phyloP scores from a whole-genome alignment of 2,329 filamentous ascomycete genomes.

The Neoascochyta sp. region DNA sequence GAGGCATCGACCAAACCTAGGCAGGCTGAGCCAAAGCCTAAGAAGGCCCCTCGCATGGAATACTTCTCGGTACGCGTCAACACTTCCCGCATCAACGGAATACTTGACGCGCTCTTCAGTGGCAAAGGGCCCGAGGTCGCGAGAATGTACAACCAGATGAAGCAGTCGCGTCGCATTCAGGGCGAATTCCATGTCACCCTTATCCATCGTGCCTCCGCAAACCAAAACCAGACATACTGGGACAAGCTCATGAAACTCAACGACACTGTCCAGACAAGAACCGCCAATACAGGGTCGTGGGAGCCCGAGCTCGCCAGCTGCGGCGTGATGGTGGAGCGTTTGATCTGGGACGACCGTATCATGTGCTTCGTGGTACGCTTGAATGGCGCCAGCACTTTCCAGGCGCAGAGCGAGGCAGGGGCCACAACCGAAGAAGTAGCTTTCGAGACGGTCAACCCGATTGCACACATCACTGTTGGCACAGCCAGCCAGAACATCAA shows the following conservation, averaged over 20 bases:
- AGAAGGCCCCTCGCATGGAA: slow-evolving; percentile 53
- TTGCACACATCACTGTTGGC: slow-evolving; percentile 87
- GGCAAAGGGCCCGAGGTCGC: slow-evolving; percentile 51
- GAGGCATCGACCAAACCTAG: slow-evolving; percentile 10
- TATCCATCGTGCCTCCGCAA: slow-evolving; percentile 69
- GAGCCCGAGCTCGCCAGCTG: slow-evolving; percentile 60
- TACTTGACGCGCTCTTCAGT: slow-evolving; percentile 69
- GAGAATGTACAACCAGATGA: slow-evolving; percentile 72
- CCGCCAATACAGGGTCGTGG: slow-evolving; percentile 37
- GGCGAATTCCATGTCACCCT: slow-evolving; percentile 89
- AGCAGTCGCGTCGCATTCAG: slow-evolving; percentile 72
- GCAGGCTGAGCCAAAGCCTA: slow-evolving; percentile 43
- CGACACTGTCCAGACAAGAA: slow-evolving; percentile 24
- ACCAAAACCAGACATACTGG: slow-evolving; percentile 69
- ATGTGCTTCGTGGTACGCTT: slow-evolving; percentile 85
- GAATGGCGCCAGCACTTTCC: slow-evolving; percentile 25
- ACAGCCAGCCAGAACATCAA: slow-evolving; percentile 73
- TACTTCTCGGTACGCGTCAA: slow-evolving; percentile 62
- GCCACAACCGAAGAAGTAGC: slow-evolving; percentile 46
- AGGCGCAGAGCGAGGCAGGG: slow-evolving; percentile 15
- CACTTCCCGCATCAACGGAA: slow-evolving; percentile 48
- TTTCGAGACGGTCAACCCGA: slow-evolving; percentile 65
- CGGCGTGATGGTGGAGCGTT: slow-evolving; percentile 57
- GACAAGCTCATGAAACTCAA: slow-evolving; percentile 64
- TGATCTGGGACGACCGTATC: slow-evolving; percentile 80